Evolutionary conservation across 2,329 filamentous ascomycete genomes (phyloP).

Genomic region (Cordyceps javanica): DNA sequence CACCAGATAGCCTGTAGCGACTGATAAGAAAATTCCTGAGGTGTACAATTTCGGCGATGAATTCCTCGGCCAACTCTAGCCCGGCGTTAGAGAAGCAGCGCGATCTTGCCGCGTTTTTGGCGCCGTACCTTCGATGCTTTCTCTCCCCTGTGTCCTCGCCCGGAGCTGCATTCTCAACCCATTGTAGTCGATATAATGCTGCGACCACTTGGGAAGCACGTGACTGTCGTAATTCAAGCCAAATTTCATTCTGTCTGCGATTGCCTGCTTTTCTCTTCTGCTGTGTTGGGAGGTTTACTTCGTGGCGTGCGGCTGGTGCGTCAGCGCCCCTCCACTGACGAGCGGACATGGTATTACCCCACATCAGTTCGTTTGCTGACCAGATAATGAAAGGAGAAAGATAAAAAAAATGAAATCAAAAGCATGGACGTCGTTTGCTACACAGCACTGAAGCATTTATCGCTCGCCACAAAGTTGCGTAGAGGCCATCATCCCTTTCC

Average conservation of each 20-base stretch:
- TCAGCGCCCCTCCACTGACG: neutral
- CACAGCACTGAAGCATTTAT: too few species aligned
- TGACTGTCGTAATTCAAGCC: conserved; percentile 21
- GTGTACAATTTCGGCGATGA: neutral
- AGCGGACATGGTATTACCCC: neutral
- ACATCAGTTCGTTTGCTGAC: neutral
- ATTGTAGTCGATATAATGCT: conserved; percentile 24
- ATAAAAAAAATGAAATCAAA: too few species aligned
- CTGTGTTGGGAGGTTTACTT: neutral
- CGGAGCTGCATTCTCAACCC: conserved; percentile 17
- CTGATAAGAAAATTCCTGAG: neutral
- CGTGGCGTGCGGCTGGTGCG: neutral
- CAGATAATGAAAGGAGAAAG: neutral
- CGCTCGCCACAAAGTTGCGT: too few species aligned
- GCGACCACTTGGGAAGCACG: conserved; percentile 23
- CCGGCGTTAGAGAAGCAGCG: neutral
- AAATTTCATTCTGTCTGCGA: conserved; percentile 23
- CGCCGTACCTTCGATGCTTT: neutral
- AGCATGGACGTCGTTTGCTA: too few species aligned
- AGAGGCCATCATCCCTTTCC: too few species aligned
- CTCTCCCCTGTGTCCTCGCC: neutral
- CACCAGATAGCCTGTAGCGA: neutral
- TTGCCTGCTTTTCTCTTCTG: neutral
- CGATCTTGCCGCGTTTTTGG: neutral
- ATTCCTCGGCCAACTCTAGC: neutral